Evolutionary conservation across 2,329 filamentous ascomycete species (phyloP).

Genomic region (Hawksworthiomyces lignivorus): DNA sequence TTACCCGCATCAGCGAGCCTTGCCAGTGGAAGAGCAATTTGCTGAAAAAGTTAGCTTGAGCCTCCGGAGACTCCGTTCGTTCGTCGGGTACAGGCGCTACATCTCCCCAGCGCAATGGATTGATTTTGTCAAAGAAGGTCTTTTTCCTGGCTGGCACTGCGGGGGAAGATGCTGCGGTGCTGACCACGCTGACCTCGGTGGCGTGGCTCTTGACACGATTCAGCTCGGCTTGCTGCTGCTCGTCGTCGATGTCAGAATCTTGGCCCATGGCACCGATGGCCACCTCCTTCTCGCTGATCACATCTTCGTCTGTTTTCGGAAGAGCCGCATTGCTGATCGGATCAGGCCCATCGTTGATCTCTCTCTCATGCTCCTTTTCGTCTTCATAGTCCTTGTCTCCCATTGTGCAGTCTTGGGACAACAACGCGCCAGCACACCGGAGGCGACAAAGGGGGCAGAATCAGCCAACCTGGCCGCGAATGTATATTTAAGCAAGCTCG

Average conservation of each 20-base stretch:
- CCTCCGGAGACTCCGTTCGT: slow-evolving; percentile 55
- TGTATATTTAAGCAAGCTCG: too few species aligned
- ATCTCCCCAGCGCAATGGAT: slow-evolving; percentile 53
- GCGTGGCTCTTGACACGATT: slow-evolving; percentile 43
- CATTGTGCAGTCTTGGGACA: too few species aligned
- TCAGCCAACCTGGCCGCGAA: too few species aligned
- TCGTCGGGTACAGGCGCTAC: slow-evolving; percentile 49
- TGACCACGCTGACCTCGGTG: slow-evolving; percentile 44
- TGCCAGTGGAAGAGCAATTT: slow-evolving; percentile 83
- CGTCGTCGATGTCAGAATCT: slow-evolving; percentile 20
- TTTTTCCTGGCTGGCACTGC: slow-evolving; percentile 27
- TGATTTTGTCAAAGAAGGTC: slow-evolving; percentile 56
- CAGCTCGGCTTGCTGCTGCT: slow-evolving; percentile 27
- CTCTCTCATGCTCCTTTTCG: slow-evolving; percentile 15
- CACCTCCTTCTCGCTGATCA: slow-evolving; percentile 14
- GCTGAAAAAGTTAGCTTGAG: slow-evolving; percentile 67
- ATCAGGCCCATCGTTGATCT: slow-evolving; percentile 13
- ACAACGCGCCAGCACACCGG: too few species aligned
- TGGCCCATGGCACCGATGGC: slow-evolving; percentile 27
- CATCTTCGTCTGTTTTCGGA: slow-evolving; percentile 8
- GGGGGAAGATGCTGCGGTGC: slow-evolving; percentile 17
- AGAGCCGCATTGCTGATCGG: slow-evolving; percentile 11
- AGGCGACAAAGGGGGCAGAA: too few species aligned
- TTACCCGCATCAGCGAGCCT: slow-evolving; percentile 71
- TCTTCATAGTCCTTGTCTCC: slow-evolving; percentile 9